Conservation (phyloP, 2,329 filamentous ascomycete species). For the Aspergillus transmontanensis region DNA sequence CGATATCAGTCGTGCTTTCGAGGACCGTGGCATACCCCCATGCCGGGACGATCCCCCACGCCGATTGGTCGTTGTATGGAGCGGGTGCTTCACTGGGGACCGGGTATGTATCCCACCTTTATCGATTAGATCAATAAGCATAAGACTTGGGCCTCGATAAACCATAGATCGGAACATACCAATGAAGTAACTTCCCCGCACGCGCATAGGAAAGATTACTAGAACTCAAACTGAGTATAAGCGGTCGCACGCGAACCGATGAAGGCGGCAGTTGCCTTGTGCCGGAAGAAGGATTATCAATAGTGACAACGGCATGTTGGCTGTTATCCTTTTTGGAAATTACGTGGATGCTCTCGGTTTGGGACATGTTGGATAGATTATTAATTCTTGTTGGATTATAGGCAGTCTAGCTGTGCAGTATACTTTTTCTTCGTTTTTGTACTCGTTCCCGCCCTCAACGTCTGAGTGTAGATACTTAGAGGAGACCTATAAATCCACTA, state of each 20-base stretch:
- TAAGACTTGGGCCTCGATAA: neutral
- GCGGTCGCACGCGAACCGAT: constrained; percentile 14
- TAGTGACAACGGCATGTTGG: constrained; percentile 5
- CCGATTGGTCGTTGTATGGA: constrained; percentile 33
- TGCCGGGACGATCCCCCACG: constrained; percentile 50
- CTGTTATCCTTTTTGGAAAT: constrained; percentile 12
- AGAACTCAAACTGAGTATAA: constrained; percentile 14
- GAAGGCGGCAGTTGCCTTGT: constrained; percentile 10
- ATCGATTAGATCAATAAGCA: neutral
- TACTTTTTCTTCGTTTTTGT: too few relatives aligned
- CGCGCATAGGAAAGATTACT: constrained; percentile 24
- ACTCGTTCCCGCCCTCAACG: too few relatives aligned
- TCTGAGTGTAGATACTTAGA: too few relatives aligned
- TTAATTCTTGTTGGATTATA: neutral
- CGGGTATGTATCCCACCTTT: constrained; percentile 48
- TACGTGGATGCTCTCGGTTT: constrained; percentile 7
- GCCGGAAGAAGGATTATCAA: neutral
- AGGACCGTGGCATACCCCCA: constrained; percentile 52
- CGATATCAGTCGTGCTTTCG: constrained; percentile 41
- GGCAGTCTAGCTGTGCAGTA: too few relatives aligned
- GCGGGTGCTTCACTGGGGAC: constrained; percentile 35
- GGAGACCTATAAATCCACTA: too few relatives aligned
- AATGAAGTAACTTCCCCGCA: constrained; percentile 11
- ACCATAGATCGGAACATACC: neutral
- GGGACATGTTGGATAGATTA: neutral